Conservation (phyloP, 2,329 filamentous ascomycete species). For the Penicillium brasilianum region DNA sequence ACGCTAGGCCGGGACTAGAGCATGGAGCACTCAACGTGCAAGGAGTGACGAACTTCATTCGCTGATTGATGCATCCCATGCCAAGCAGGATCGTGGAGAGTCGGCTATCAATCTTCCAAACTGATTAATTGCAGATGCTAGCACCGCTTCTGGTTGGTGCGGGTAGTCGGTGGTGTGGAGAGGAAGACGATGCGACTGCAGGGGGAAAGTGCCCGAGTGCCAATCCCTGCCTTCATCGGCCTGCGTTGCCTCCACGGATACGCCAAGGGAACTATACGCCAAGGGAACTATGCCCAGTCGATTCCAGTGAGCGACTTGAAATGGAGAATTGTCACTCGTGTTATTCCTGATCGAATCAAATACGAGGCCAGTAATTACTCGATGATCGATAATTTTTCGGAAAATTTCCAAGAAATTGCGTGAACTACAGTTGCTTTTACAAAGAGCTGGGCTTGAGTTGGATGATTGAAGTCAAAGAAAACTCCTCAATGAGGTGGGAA, state of each 20-base stretch:
- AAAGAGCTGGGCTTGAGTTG: neutral
- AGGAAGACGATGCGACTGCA: neutral
- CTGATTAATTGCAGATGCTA: neutral
- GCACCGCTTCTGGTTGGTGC: neutral
- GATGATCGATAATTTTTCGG: neutral
- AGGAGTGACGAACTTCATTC: conserved; percentile 17
- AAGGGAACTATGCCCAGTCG: neutral
- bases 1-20: conserved; percentile 4
- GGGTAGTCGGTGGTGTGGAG: neutral
- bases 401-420: neutral
- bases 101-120: conserved; percentile 17
- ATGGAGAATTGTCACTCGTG: neutral
- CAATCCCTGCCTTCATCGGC: conserved; percentile 13
- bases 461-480: neutral
- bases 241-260: conserved; percentile 11
- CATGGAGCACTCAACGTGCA: conserved; percentile 15
- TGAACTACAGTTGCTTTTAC: neutral
- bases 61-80: conserved; percentile 9
- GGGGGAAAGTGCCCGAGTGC: neutral
- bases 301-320: neutral
- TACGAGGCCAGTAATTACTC: neutral
- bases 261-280: neutral
- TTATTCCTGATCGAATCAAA: neutral
- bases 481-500: neutral
- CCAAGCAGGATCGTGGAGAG: conserved; percentile 11